Evolutionary conservation across 495 filamentous ascomycete species (phyloP), one percentile per base, ranked within the genome.

Genomic region (Tuber aestivum): DNA sequence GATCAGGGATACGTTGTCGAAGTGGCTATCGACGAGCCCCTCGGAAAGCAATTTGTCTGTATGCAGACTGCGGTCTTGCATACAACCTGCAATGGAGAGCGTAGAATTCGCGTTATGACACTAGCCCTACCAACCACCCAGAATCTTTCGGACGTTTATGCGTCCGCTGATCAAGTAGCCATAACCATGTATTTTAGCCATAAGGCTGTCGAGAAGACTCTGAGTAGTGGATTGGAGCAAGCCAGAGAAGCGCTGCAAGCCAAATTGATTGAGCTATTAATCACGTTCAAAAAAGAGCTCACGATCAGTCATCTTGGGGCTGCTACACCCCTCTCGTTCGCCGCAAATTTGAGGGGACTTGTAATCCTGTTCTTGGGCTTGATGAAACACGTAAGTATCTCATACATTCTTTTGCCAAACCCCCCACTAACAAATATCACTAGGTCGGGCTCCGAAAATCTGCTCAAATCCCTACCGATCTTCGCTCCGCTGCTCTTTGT

Each of bases 1-100:
- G 95, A 99, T 82, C 95, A 99, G 82, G 92, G 92, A 70, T 99
- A 98, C 83, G 95, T 98, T n/a, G 95, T 99, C 48, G 95, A 99
- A 83, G 96, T 99, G 73, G 95, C 95, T 12, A 97, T 99, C 77
- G 95, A 99, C 83, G 95, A 99, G 85, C 93, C 90, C 48, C 86
- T 99, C 74, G 90, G 90, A n/a, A 97, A 97, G 85, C 91, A 91
- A n/a, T 90, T 95, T 74, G 92, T 97, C 35, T 97, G 94, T 85
- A 85, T 99, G 87, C 95, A 99, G 83, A 91, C 94, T n/a, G 96
- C 95, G 65, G 94, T 99, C 20, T 89, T 99, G 48, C 96, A 98
- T 84, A 99, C 95, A 42, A 98, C 94, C 12, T 97, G 96, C 87
- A 99, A 98, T 80, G 95, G 95, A 45, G 95, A 98, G 86, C 88